Conservation (phyloP, 176 grass and related monocot genomes). For the Oryza meyeriana region DNA sequence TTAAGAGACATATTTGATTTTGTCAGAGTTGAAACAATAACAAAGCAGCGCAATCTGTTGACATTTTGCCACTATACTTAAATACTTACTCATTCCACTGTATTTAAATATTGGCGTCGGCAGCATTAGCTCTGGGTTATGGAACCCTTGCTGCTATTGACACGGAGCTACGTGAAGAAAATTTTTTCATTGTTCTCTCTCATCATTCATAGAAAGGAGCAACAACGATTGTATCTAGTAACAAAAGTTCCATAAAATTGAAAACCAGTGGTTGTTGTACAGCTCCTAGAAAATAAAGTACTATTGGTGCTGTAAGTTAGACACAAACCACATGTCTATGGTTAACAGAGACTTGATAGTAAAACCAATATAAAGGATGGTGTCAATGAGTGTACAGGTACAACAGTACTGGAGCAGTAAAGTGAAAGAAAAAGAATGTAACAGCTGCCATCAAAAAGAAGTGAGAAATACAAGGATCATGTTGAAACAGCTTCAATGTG, state of each 20-base stretch:
- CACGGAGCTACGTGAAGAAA: background rate
- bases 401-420: background rate
- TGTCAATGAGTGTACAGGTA: background rate
- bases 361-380: conserved; percentile 13
- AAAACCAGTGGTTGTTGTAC: background rate
- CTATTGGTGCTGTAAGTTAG: background rate
- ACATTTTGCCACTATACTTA: background rate
- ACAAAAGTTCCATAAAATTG: background rate
- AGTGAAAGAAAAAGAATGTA: background rate
- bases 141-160: background rate
- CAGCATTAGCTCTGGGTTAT: background rate
- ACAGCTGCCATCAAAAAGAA: background rate
- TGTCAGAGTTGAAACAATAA: background rate
- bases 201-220: conserved; percentile 1
- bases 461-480: background rate
- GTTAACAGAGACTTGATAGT: background rate
- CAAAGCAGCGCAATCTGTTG: background rate
- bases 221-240: background rate
- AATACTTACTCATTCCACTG: background rate
- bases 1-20: background rate
- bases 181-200: background rate
- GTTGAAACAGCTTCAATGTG: background rate
- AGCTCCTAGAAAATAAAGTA: background rate
- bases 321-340: background rate
- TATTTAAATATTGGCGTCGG: background rate